Base-by-base conservation (phyloP, 306 rosid genomes). In the Begonia loranthoides region DNA sequence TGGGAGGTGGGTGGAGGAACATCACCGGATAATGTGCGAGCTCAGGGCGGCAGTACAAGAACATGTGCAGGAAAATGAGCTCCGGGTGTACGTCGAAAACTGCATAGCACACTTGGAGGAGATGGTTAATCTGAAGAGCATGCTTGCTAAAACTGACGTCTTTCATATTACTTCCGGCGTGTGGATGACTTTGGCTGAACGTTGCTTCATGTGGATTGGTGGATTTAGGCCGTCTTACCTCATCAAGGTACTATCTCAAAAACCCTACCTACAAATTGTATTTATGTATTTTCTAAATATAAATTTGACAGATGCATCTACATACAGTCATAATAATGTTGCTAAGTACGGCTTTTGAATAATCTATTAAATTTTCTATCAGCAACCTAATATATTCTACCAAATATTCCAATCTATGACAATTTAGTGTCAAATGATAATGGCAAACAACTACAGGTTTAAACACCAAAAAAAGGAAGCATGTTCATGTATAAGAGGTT, bases 171-270 rank as follows among this genome's bases (percentile, higher is more conserved):
- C 86, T 45, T 86, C 96, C 43, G 99, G 99, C 65, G 71, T 71
- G 79, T 92, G 99, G 99, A 87, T 74, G 64, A 80, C 94, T 41
- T 94, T 95, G 6, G 94, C 93, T 16, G 99, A 92, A 59, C 79
- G 99, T 6, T 92, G 96, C 69, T 86, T 83, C 72, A 71, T 92
- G 87, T 92, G 99, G 99, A 86, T 92, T 39, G 99, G 96, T 46
- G 99, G 87, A 40, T 86, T 74, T 67, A 72, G 79, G 58, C 96
- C 99, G 9, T 92, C 99, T 34, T 86, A 86, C 49, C 71, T 92
- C 86, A 83, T 92, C 56, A 92, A 92, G 96, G 99, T 92, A 63
- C 41, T 0, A 33, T n/a, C 36, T 43, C 6, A 12, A 43, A 43
- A 43, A 43, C 46, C 46, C 46, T 43, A 43, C 6, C 10, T 39